A percentile compares a stretch with the other conserved stretches of the same genome.
Evolutionary conservation across 2,329 filamentous ascomycete genomes (phyloP).

Genomic region (Stachybotrys elegans): DNA sequence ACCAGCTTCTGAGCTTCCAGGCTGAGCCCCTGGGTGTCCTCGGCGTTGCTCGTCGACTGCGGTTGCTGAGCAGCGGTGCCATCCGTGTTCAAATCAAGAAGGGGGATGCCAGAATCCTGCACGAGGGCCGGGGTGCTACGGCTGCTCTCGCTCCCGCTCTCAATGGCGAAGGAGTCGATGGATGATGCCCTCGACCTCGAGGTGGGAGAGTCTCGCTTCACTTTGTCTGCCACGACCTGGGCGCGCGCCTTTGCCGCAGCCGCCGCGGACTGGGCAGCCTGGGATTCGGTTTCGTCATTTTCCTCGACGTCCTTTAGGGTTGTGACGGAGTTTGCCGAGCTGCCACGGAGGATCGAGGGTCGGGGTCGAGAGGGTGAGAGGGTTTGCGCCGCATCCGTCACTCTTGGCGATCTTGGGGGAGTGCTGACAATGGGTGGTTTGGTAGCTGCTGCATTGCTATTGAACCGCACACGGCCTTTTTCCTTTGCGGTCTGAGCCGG

Average conservation of each 20-base stretch:
- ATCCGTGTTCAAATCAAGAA: not conserved
- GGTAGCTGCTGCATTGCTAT: conserved; percentile 35
- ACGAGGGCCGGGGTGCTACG: not conserved
- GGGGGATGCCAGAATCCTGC: not conserved
- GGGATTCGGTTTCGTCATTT: conserved; percentile 16
- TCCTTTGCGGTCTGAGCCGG: too few relatives aligned
- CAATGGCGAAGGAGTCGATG: not conserved
- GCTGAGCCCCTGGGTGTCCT: not conserved
- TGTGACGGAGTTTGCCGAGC: conserved; percentile 32
- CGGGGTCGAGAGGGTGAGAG: conserved; percentile 15
- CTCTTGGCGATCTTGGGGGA: conserved; percentile 8
- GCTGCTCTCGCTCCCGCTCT: not conserved
- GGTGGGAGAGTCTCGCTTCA: conserved; percentile 27
- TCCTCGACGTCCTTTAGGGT: conserved; percentile 18
- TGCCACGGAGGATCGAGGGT: conserved; percentile 38
- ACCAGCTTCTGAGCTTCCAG: not conserved
- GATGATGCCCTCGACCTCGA: conserved; percentile 22
- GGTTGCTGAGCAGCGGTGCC: not conserved
- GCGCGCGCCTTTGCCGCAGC: conserved; percentile 38
- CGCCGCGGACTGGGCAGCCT: conserved; percentile 19
- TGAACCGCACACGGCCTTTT: conserved; percentile 43
- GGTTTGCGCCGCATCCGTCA: not conserved
- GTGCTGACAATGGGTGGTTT: conserved; percentile 16
- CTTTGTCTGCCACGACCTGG: conserved; percentile 33
- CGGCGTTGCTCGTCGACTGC: not conserved